Evolutionary conservation across 768 basidiomycete species (phyloP).

Genomic region (Mycena filopes): DNA sequence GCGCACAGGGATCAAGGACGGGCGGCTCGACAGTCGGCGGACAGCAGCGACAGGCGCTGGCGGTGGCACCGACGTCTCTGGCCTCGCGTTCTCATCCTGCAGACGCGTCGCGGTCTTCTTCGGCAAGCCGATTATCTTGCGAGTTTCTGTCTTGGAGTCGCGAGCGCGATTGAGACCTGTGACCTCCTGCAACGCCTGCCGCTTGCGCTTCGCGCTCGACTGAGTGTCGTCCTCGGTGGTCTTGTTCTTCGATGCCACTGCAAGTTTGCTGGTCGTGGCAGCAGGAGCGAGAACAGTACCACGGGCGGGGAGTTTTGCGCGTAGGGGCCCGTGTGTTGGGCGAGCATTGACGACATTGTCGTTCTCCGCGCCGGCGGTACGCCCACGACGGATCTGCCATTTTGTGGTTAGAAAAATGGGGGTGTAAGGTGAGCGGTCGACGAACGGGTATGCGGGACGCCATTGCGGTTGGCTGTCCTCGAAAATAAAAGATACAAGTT

Average conservation of each 20-base stretch:
- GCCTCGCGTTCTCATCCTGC: neutral
- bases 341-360: slow-evolving; percentile 13
- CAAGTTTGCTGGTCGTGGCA: slow-evolving; percentile 1
- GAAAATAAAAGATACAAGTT: neutral
- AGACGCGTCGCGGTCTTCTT: slow-evolving; percentile 18
- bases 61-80: slow-evolving; percentile 4
- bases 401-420: neutral
- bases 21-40: slow-evolving; percentile 6
- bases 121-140: slow-evolving; percentile 25
- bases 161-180: slow-evolving; percentile 14
- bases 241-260: neutral
- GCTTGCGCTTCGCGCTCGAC: slow-evolving; percentile 31
- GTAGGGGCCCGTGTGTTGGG: slow-evolving; percentile 1
- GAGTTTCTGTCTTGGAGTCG: neutral
- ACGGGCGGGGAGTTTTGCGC: slow-evolving; percentile 15
- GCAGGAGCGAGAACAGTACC: neutral
- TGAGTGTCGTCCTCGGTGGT: slow-evolving; percentile 3
- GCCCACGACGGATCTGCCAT: slow-evolving; percentile 26
- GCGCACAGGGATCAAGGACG: slow-evolving; percentile 25
- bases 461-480: slow-evolving; percentile 12
- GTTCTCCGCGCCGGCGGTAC: slow-evolving; percentile 29
- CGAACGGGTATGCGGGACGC: slow-evolving; percentile 29
- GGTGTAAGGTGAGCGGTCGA: neutral
- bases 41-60: neutral
- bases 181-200: slow-evolving; percentile 28